Conservation (phyloP, 1,284 basidiomycete genomes). For the Jaminaea rosea region DNA sequence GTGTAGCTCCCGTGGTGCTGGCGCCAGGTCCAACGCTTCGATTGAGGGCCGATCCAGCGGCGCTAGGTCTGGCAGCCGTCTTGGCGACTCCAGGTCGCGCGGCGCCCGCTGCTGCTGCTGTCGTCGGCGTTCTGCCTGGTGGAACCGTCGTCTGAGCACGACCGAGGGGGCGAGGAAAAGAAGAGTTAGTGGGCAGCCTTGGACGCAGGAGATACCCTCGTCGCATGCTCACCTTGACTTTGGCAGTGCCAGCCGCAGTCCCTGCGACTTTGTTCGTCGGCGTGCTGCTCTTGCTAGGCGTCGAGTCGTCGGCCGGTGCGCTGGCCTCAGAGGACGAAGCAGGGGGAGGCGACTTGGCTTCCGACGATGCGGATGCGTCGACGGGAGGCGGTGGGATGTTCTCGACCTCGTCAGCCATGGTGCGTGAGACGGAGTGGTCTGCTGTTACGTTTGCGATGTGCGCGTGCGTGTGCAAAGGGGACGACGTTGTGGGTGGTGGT, state of each 20-base stretch:
- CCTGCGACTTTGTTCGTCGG: background rate
- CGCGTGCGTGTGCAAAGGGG: background rate
- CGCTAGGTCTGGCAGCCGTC: constrained; percentile 1
- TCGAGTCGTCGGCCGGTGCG: background rate
- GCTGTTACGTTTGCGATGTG: background rate
- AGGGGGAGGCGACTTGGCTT: background rate
- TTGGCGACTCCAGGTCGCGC: background rate
- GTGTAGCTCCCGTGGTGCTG: background rate
- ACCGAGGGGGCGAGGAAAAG: background rate
- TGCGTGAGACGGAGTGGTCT: background rate
- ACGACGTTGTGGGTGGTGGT: background rate
- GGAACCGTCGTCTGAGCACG: no score
- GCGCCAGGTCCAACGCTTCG: background rate
- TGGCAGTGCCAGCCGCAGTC: background rate
- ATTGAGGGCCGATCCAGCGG: no score
- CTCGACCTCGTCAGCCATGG: background rate
- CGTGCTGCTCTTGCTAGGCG: background rate
- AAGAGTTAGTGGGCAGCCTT: background rate
- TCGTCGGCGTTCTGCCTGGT: no score
- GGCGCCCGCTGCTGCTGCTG: background rate
- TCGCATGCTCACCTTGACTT: background rate
- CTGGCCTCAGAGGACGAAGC: background rate
- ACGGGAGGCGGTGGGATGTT: background rate
- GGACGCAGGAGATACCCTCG: background rate
- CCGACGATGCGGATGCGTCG: no score